Percentiles rank a stretch among this genome's conserved stretches.
These are phyloP conservation scores for Acacia pycnantha DNA, from an alignment of 331 rosid genomes.

Conservation along the genomic window DNA sequence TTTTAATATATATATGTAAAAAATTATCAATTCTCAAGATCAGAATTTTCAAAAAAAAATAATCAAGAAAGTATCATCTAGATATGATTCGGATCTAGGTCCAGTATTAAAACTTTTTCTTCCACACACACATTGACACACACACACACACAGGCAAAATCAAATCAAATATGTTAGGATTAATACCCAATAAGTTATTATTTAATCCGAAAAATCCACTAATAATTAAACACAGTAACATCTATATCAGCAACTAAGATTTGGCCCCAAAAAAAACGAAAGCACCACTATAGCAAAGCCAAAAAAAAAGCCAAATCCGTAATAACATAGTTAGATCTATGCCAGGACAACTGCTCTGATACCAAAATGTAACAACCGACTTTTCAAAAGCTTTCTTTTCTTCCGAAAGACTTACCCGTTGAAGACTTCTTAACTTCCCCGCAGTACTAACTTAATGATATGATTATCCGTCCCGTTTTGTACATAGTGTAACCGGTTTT, in stretches of 20 bases:
- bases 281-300: not conserved
- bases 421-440: too few species aligned
- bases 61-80: not conserved
- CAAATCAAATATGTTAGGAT: not conserved
- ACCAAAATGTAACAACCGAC: too few species aligned
- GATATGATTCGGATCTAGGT: not conserved
- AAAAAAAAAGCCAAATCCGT: not conserved
- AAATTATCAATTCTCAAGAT: not conserved
- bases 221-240: too few species aligned
- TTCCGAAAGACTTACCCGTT: too few species aligned
- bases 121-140: too few species aligned
- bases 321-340: too few species aligned
- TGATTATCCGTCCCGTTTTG: too few species aligned
- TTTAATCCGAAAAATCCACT: too few species aligned
- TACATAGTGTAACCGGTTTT: too few species aligned
- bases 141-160: not conserved
- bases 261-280: not conserved
- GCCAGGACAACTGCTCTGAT: too few species aligned
- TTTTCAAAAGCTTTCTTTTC: too few species aligned
- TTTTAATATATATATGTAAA: not conserved
- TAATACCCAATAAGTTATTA: not conserved
- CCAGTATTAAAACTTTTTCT: not conserved
- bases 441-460: too few species aligned
- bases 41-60: not conserved
- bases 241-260: not conserved